Evolutionary conservation across 73 alveolate species (phyloP).

Genomic region (Paramecium caudatum): DNA sequence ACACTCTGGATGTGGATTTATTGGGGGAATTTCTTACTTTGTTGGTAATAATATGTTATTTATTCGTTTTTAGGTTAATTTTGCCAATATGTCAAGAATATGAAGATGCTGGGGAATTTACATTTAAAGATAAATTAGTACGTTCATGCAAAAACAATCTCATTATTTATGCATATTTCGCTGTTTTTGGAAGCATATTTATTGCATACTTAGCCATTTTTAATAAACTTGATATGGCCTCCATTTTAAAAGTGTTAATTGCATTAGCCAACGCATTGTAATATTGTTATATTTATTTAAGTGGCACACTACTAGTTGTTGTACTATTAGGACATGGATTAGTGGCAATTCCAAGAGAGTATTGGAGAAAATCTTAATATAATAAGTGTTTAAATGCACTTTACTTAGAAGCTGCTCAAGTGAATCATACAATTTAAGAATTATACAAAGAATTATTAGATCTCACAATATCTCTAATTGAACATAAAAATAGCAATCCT

Average conservation of each 20-base stretch:
- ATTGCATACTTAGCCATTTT: conserved; percentile 45
- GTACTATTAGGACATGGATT: conserved; percentile 73
- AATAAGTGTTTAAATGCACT: conserved; percentile 36
- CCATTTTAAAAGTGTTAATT: conserved; percentile 57
- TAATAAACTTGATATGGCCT: conserved; percentile 40
- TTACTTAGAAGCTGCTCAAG: background rate
- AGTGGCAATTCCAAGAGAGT: conserved; percentile 75
- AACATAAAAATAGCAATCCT: background rate
- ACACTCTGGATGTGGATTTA: conserved; percentile 63
- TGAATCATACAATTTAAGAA: background rate
- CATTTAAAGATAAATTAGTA: conserved; percentile 38
- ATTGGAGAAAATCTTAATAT: conserved; percentile 51
- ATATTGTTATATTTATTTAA: background rate
- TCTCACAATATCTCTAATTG: background rate
- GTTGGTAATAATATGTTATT: conserved; percentile 25
- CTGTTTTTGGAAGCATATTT: conserved; percentile 56
- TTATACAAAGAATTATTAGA: background rate
- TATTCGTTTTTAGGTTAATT: conserved; percentile 61
- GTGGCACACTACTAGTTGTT: conserved; percentile 73
- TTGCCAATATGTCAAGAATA: conserved; percentile 69
- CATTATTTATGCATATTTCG: conserved; percentile 29
- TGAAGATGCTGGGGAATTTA: conserved; percentile 78
- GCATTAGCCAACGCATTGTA: conserved; percentile 74
- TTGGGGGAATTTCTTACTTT: conserved; percentile 70
- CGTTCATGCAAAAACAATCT: conserved; percentile 65